Evolutionary conservation across 192 early-diverging fungal genomes (phyloP), one percentile per base, ranked within the genome.

Genomic region (Coemansia sp.): DNA sequence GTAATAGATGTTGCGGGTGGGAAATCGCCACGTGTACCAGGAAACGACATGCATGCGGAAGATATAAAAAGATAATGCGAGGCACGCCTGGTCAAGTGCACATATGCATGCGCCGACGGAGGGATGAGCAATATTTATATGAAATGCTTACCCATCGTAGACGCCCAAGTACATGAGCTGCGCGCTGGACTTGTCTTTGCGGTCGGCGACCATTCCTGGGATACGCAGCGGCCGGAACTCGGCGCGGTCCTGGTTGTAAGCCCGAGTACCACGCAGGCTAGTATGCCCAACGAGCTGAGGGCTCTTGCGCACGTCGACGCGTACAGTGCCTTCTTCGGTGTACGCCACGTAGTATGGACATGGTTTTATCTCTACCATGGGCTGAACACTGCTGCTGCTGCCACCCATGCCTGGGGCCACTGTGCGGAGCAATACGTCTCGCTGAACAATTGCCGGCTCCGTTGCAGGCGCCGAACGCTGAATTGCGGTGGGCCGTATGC

Each of bases 151-250:
- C 78, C 78, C 78, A 53, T 81, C 78, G 39, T 81, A 81, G 5
- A 75, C 67, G 34, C 78, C 78, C 53, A 76, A 27, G 45, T 75
- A 81, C 78, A 81, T 81, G 20, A 81, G 45, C 74, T 81, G 78
- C 17, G 78, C 78, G 68, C 78, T 76, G 73, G 65, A 72, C 24
- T 63, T 72, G 70, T 73, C 78, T 48, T 55, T 67, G 44, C 78
- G 69, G 64, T 76, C 78, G 40, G 74, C 70, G 15, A 76, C 78
- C 78, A 81, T 76, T 17, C 78, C 78, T 22, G 78, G 78, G 39
- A 81, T 81, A 38, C 78, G 78, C 59, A 81, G 74, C 50, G 78
- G 78, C n/a, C 70, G 39, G n/a, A 76, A 81, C 50, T 81, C 78
- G 4, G 74, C 73, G 31, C 78, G 73, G 67, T 81, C 78, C 70